Conservation (phyloP, 768 basidiomycete genomes). For the Leccinum pellstonianum region DNA sequence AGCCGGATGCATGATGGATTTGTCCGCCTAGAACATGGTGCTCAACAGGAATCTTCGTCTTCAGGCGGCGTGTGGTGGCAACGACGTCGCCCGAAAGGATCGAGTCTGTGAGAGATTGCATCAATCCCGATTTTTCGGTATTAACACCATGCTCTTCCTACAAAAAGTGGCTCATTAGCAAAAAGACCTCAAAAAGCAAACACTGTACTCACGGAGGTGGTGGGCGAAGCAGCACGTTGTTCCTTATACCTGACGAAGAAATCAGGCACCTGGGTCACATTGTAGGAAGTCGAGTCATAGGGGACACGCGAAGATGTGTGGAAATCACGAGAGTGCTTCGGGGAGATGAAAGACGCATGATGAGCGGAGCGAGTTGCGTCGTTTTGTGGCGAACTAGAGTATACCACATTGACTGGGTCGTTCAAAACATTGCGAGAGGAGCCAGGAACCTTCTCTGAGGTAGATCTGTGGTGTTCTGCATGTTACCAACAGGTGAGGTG, state of each 20-base stretch:
- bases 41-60: conserved; percentile 30
- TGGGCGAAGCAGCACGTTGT: conserved; percentile 6
- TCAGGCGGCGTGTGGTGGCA: conserved; percentile 30
- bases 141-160: conserved; percentile 4
- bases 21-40: conserved; percentile 18
- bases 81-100: conserved; percentile 25
- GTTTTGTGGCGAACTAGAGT: background rate
- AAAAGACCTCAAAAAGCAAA: background rate
- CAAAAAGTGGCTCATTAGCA: background rate
- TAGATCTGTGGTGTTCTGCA: conserved; percentile 29
- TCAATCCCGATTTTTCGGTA: conserved; percentile 20
- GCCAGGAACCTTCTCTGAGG: conserved; percentile 26
- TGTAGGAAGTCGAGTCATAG: conserved; percentile 29
- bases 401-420: background rate
- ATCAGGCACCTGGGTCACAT: conserved; percentile 23
- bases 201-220: conserved; percentile 6
- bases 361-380: background rate
- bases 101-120: conserved; percentile 23
- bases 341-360: background rate
- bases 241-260: conserved; percentile 31
- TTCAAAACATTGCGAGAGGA: background rate
- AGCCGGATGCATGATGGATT: conserved; percentile 29
- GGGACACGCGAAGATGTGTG: conserved; percentile 21
- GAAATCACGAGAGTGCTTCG: conserved; percentile 20
- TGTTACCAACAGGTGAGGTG: conserved; percentile 36